phyloP scores from a whole-genome alignment of 2,329 filamentous ascomycete genomes.

The Sarocladium oryzae region DNA sequence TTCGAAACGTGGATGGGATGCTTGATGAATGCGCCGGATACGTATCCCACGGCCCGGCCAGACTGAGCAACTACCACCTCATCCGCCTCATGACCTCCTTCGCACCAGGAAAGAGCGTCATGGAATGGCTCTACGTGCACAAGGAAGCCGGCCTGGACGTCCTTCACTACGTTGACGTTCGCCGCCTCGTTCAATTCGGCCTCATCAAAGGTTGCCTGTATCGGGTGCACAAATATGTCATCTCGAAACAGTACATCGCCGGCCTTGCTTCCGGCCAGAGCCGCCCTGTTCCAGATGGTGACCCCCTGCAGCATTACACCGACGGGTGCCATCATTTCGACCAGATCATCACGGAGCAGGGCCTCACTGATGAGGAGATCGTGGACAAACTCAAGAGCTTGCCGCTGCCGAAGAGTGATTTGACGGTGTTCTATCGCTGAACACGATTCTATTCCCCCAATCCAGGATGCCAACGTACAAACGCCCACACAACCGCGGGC shows the following conservation, averaged over 20 bases:
- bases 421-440: constrained; percentile 49
- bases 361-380: constrained; percentile 63
- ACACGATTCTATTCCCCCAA: neutral
- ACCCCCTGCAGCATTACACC: constrained; percentile 58
- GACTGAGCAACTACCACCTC: constrained; percentile 56
- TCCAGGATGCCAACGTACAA: neutral
- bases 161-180: constrained; percentile 73
- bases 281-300: constrained; percentile 31
- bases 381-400: constrained; percentile 59
- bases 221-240: constrained; percentile 84
- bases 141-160: constrained; percentile 57
- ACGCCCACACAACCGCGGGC: neutral
- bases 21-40: constrained; percentile 86
- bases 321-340: constrained; percentile 75
- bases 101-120: constrained; percentile 73
- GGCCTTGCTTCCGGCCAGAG: constrained; percentile 49
- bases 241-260: constrained; percentile 58
- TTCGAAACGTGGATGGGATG: constrained; percentile 64
- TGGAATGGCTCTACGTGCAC: constrained; percentile 78
- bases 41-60: constrained; percentile 49
- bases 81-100: constrained; percentile 83
- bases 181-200: constrained; percentile 90
- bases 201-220: constrained; percentile 94
- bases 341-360: constrained; percentile 73
- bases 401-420: constrained; percentile 43